Evolutionary conservation across 805 yeast species (phyloP).

Genomic region (Schizosaccharomyces japonicus): DNA sequence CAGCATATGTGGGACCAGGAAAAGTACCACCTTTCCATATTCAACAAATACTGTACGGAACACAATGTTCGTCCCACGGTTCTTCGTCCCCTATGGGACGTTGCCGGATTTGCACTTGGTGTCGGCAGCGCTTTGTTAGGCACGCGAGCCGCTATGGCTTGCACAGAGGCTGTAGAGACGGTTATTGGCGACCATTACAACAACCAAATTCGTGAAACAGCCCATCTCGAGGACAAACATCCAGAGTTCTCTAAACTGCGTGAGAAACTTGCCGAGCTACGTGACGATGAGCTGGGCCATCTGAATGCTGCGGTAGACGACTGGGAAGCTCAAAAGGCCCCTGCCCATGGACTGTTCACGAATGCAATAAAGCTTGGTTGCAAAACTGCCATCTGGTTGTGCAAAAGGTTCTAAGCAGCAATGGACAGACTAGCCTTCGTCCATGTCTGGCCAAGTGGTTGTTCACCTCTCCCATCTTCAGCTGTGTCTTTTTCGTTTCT

Average conservation of each 20-base stretch:
- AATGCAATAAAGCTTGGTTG: conserved; percentile 70
- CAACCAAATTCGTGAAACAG: conserved; percentile 56
- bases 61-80: conserved; percentile 78
- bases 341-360: conserved; percentile 71
- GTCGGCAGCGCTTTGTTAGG: conserved; percentile 65
- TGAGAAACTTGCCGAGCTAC: conserved; percentile 41
- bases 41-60: conserved; percentile 48
- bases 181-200: conserved; percentile 94
- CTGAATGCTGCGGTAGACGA: conserved; percentile 77
- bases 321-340: conserved; percentile 67
- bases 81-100: conserved; percentile 78
- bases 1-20: conserved; percentile 98
- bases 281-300: conserved; percentile 91
- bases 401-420: conserved; percentile 43
- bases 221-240: conserved; percentile 10
- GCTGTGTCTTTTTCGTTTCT: too few relatives aligned
- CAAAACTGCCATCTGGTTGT: conserved; percentile 71
- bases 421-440: background rate
- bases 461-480: too few relatives aligned
- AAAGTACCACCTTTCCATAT: conserved; percentile 67
- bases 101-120: conserved; percentile 74
- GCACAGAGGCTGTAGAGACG: conserved; percentile 95
- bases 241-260: conserved; percentile 22
- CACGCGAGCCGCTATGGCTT: conserved; percentile 96
- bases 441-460: too few relatives aligned